phyloP scores from a whole-genome alignment of 768 basidiomycete genomes.

The Tremella yokohamensis region DNA sequence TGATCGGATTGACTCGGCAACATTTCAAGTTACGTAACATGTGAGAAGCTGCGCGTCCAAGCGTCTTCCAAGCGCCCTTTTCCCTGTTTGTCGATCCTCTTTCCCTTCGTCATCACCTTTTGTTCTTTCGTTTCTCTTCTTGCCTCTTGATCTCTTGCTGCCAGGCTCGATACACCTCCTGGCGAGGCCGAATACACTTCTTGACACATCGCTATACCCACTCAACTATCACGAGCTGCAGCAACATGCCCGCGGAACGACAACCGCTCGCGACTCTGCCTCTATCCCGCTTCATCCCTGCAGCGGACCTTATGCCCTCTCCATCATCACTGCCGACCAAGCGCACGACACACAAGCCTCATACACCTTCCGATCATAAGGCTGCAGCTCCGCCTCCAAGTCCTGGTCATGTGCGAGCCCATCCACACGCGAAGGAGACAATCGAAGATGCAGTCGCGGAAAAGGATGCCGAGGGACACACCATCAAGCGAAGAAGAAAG shows the following conservation, averaged over 20 bases:
- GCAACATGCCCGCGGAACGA: neutral
- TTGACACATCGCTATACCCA: neutral
- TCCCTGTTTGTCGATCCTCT: slow-evolving; percentile 3
- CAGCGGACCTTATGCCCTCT: neutral
- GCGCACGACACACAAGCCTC: neutral
- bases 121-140: neutral
- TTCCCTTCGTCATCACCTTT: neutral
- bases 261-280: neutral
- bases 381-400: neutral
- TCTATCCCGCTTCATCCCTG: slow-evolving; percentile 1
- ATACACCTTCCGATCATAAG: neutral
- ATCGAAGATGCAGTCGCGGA: neutral
- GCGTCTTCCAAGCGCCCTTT: neutral
- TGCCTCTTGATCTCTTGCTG: neutral
- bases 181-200: neutral
- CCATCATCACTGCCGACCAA: slow-evolving; percentile 3
- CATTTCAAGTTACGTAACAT: neutral
- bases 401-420: neutral
- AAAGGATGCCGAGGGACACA: neutral
- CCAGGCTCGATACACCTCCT: neutral
- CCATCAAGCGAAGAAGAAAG: slow-evolving; percentile 1
- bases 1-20: neutral
- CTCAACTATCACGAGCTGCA: neutral
- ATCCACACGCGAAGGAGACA: neutral
- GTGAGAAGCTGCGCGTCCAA: too few species aligned